Base-by-base conservation (phyloP, 352 stramenopile species). In the Globisporangium nagaii region DNA sequence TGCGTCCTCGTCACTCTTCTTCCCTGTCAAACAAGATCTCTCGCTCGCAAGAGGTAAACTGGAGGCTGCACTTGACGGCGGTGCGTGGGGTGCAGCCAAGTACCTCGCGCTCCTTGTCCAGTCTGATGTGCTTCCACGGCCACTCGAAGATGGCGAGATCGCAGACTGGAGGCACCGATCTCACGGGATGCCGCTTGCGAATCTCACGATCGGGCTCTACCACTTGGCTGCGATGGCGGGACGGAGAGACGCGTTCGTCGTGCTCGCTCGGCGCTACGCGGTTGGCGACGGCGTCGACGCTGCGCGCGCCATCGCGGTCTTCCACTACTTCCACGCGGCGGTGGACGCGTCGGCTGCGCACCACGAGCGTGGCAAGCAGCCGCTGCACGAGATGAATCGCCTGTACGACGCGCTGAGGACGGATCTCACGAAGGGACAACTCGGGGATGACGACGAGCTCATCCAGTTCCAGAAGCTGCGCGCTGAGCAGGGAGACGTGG, bases 391-490 rank as follows among this genome's bases (percentile, higher is more conserved):
- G 45, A 86, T 89, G 73, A 71, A 83, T 49, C 79, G 75, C 2
- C 54, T 93, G 9, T 91, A 86, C 52, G 76, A 90, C 50, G 83
- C 63, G 2, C 58, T 82, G 0, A 60, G 78, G 13, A 60, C 61
- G 5, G 63, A 80, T n/a, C 37, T 87, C 11, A 54, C 53, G 5
- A 70, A 75, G 34, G 75, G 76, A 0, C 68, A 96, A 52, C 67
- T 73, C 4, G 88, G 89, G 4, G 78, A 94, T 43, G 68, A 96
- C 43, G 89, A 97, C 53, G 84, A 92, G 49, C 50, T 88, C 15
- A 93, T 96, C 37, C 79, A 95, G 50, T 92, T 88, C 43, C 88
- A 95, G 55, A 79, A 88, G 30, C 57, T 92, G 27, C 73, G 70
- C 2, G 89, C 88, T 1, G 79, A 95, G 41, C 65, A 86, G 45